Evolutionary conservation across 2,329 filamentous ascomycete species (phyloP).

Genomic region (Trichoderma sp.): DNA sequence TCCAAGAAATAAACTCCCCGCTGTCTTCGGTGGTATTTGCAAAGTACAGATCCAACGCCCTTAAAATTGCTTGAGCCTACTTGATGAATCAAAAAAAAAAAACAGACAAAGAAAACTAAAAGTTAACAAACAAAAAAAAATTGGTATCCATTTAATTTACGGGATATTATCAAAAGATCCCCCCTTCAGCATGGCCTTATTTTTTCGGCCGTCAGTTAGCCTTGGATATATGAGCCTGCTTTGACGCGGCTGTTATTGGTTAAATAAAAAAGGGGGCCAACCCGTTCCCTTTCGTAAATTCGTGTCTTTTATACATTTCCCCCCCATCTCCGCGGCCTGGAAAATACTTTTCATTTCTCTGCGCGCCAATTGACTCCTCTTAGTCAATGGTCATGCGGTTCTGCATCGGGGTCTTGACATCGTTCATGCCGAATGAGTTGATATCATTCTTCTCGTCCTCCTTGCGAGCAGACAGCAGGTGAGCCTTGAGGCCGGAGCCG

Average conservation of each 20-base stretch:
- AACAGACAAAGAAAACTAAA: conserved; percentile 19
- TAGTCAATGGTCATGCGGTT: conserved; percentile 67
- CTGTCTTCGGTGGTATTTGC: conserved; percentile 12
- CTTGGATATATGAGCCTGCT: conserved; percentile 26
- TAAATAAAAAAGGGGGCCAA: conserved; percentile 21
- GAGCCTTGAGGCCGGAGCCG: conserved; percentile 82
- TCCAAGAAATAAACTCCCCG: conserved; percentile 29
- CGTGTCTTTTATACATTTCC: conserved; percentile 43
- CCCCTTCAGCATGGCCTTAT: conserved; percentile 22
- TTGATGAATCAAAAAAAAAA: conserved; percentile 11
- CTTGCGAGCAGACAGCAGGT: conserved; percentile 64
- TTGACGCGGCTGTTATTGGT: conserved; percentile 15
- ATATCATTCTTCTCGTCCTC: conserved; percentile 60
- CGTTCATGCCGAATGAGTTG: conserved; percentile 60
- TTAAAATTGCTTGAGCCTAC: conserved; percentile 29
- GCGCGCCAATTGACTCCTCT: background rate
- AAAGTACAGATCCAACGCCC: conserved; percentile 24
- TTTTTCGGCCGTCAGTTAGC: conserved; percentile 9
- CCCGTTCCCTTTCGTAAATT: conserved; percentile 37
- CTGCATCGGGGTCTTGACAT: conserved; percentile 59
- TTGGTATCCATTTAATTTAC: conserved; percentile 30
- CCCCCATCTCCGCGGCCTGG: background rate
- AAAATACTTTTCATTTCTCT: conserved; percentile 1
- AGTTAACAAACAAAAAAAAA: conserved; percentile 25
- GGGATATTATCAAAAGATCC: conserved; percentile 25